Base-by-base conservation (phyloP, 768 basidiomycete species). In the Hortiboletus campestris region DNA sequence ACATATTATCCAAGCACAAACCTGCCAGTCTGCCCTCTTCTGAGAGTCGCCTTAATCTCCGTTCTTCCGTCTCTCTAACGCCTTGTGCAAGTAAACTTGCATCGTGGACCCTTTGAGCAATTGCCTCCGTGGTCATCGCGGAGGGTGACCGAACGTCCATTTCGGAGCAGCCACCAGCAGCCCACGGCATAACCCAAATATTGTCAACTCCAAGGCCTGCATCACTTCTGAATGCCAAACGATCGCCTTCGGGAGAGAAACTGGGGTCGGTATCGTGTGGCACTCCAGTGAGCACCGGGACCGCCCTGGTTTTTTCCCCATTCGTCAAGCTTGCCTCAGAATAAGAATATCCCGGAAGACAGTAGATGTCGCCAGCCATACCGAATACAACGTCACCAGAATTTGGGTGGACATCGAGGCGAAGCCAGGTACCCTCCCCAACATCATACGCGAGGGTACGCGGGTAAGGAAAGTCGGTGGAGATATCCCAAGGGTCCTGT, bases 351-450 rank as follows among this genome's bases (percentile, higher is more conserved):
- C 77, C 80, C 22, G 86, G 80, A 43, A 90, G 74, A 62, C 88
- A 89, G 67, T 88, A 89, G 29, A 89, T 65, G 64, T 90, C 86
- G 3, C 88, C 88, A 8, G 84, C 69, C 80, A 89, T 86, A 66
- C 88, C 88, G 52, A 88, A 89, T 8, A 88, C 77, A 43, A 89
- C 79, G 59, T 89, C 88, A 13, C 88, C 86, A 3, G 80, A 78
- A 50, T 73, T 71, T n/a, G 85, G 85, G 57, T 87, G 83, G 2
- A 88, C 86, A 63, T 89, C 88, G 31, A 89, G 78, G 12, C 86
- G 78, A 50, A 89, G 72, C 87, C 87, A 90, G 35, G 88, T 89
- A 9, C 88, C 88, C 64, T 89, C 85, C 40, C 78, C 74, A 14
- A 89, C 87, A 53, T 88, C 83, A 66, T 85, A 90, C 52, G 81